Evolutionary conservation across 768 basidiomycete genomes (phyloP).

Genomic region (Dentipellis sp.): DNA sequence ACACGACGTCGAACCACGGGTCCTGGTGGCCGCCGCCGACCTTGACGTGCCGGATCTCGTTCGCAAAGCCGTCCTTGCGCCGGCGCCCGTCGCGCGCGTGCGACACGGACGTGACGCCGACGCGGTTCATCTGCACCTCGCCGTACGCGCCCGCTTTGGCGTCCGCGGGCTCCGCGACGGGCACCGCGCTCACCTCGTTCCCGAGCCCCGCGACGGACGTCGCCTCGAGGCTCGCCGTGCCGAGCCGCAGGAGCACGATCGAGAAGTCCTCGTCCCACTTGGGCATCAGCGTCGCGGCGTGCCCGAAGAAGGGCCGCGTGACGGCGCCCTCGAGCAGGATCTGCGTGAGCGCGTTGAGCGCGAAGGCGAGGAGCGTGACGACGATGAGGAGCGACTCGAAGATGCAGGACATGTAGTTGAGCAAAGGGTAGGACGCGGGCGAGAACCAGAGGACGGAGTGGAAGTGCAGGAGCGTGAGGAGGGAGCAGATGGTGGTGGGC

Average conservation of each 20-base stretch:
- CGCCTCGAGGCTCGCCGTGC: conserved; percentile 68
- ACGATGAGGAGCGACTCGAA: conserved; percentile 56
- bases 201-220: conserved; percentile 64
- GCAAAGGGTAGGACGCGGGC: conserved; percentile 48
- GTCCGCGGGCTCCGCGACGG: conserved; percentile 13
- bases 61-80: conserved; percentile 31
- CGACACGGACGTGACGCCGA: conserved; percentile 32
- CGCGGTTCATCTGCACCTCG: conserved; percentile 30
- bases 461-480: conserved; percentile 58
- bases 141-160: conserved; percentile 20
- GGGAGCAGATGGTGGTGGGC: conserved; percentile 54
- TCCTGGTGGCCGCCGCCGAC: conserved; percentile 25
- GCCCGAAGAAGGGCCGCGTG: conserved; percentile 50
- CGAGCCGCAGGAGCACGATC: conserved; percentile 59
- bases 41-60: conserved; percentile 41
- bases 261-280: conserved; percentile 68
- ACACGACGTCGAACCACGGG: conserved; percentile 30
- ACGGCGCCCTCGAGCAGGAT: conserved; percentile 52
- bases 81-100: conserved; percentile 19
- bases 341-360: conserved; percentile 57
- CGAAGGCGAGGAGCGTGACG: conserved; percentile 48
- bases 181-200: conserved; percentile 60
- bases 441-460: conserved; percentile 48
- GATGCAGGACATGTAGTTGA: conserved; percentile 66
- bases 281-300: conserved; percentile 30